Evolutionary conservation across 495 filamentous ascomycete species (phyloP), one percentile per base, ranked within the genome.

Genomic region (Penicillium egyptiacum): DNA sequence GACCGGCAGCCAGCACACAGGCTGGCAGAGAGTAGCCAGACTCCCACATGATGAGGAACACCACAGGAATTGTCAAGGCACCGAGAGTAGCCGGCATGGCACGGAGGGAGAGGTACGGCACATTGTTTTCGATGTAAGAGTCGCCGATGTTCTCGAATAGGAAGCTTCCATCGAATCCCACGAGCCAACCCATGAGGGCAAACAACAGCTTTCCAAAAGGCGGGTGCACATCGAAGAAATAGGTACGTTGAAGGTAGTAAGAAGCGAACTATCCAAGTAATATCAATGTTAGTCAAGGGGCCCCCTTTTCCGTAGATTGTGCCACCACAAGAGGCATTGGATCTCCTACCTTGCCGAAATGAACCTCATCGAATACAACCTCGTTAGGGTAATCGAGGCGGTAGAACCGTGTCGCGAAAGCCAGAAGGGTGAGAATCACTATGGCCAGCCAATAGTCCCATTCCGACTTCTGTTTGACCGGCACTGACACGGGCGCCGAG

Each of bases 151-250:
- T 99, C 55, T 98, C 94, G 76, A 99, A 99, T 70, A 92, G 84
- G 75, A 98, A 99, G 65, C 92, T 87, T 57, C 94, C 94, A 76
- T 97, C 91, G 69, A 95, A 99, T 64, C 94, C 94, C 20, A 87
- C 76, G 52, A 99, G 81, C 93, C 93, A 99, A 62, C 94, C 94
- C 80, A 96, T 92, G 37, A 98, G 83, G 55, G 94, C 94, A 56
- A 83, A 80, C 11, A 83, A 70, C 30, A 83, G 75, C 61, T 83
- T 82, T 72, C 89, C 94, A 64, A 99, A 96, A 9, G 94, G 94
- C 46, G 94, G 94, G 73, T 99, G 94, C 43, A 99, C 94, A 81
- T 99, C 94, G 83, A 99, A 99, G 83, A 99, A 99, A 77, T 98
- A 99, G 28, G 91, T 98, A 69, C 91, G 87, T 76, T 97, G 88